Evolutionary conservation across 2,329 filamentous ascomycete species (phyloP).

Genomic region (Aspergillus sp.): DNA sequence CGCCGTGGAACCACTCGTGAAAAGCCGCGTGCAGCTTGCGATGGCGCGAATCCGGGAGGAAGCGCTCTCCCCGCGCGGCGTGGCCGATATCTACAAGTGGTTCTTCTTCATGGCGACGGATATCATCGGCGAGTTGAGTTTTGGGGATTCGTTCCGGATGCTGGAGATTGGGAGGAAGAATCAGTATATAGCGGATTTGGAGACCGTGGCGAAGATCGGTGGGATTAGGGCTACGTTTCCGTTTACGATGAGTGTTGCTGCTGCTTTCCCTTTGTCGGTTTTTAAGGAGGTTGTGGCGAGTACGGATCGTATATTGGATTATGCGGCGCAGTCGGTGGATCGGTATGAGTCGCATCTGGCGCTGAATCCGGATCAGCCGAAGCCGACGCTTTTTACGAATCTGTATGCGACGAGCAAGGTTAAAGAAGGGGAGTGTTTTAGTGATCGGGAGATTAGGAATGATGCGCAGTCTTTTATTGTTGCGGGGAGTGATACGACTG

Average conservation of each 20-base stretch:
- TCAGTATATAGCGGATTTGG: slow-evolving; percentile 43
- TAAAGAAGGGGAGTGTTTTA: slow-evolving; percentile 18
- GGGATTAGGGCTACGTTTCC: slow-evolving; percentile 28
- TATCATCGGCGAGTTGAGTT: slow-evolving; percentile 54
- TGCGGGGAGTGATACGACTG: slow-evolving; percentile 55
- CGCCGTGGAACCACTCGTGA: slow-evolving; percentile 35
- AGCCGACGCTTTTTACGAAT: slow-evolving; percentile 30
- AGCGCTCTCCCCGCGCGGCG: slow-evolving; percentile 33
- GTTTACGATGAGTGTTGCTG: slow-evolving; percentile 18
- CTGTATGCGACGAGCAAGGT: slow-evolving; percentile 16
- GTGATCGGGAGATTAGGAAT: slow-evolving; percentile 36
- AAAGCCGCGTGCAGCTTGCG: slow-evolving; percentile 41
- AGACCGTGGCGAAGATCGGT: slow-evolving; percentile 17
- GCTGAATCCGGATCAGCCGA: slow-evolving; percentile 15
- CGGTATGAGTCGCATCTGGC: slow-evolving; percentile 24
- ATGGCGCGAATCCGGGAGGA: slow-evolving; percentile 50
- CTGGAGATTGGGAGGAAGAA: slow-evolving; percentile 52
- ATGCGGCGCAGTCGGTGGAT: slow-evolving; percentile 25
- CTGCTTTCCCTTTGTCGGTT: slow-evolving; percentile 23
- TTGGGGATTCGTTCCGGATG: slow-evolving; percentile 57
- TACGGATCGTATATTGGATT: slow-evolving; percentile 21
- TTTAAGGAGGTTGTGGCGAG: slow-evolving; percentile 21
- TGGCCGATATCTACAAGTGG: slow-evolving; percentile 54
- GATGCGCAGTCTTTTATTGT: slow-evolving; percentile 50
- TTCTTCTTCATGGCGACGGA: slow-evolving; percentile 57